These are phyloP conservation scores for Fraxinus quadrangulata DNA, from an alignment of 257 asterid species.

Conservation along the genomic window DNA sequence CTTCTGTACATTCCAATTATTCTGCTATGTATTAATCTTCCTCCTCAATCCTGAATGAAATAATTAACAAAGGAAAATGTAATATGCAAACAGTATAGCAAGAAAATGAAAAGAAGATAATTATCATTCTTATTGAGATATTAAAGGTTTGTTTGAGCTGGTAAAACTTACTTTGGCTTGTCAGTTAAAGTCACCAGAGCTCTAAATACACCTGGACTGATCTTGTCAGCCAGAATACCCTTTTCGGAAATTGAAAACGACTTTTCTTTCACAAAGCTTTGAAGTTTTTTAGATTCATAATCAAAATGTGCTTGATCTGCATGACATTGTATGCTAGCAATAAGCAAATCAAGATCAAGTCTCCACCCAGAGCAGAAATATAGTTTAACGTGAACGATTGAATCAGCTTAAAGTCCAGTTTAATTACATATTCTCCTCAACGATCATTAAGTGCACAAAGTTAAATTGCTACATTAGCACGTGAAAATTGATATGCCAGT, in stretches of 20 bases:
- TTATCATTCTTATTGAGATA: slow-evolving; percentile 5
- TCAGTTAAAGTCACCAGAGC: slow-evolving; percentile 79
- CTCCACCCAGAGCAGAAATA: neutral
- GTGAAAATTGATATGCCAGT: neutral
- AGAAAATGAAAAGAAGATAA: neutral
- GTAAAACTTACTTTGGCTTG: slow-evolving; percentile 50
- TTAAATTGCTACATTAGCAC: neutral
- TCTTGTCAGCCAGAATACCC: slow-evolving; percentile 79
- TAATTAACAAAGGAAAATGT: slow-evolving; percentile 12
- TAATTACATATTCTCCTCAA: neutral
- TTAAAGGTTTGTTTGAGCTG: slow-evolving; percentile 12
- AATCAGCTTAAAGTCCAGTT: neutral
- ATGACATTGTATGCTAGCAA: slow-evolving; percentile 25
- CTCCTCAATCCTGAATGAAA: slow-evolving; percentile 40
- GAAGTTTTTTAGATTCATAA: slow-evolving; percentile 80
- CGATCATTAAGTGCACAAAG: neutral
- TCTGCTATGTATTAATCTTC: slow-evolving; percentile 31
- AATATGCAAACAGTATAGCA: neutral
- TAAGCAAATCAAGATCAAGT: slow-evolving; percentile 23
- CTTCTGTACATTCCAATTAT: slow-evolving; percentile 2
- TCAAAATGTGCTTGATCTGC: slow-evolving; percentile 78
- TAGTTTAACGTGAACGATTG: neutral
- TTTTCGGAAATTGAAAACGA: slow-evolving; percentile 65
- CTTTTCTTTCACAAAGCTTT: slow-evolving; percentile 83
- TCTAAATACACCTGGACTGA: slow-evolving; percentile 79